A percentile compares a stretch with the other conserved stretches of the same genome.
Evolutionary conservation across 2,329 filamentous ascomycete genomes (phyloP).

Genomic region (Epichloe baconii): DNA sequence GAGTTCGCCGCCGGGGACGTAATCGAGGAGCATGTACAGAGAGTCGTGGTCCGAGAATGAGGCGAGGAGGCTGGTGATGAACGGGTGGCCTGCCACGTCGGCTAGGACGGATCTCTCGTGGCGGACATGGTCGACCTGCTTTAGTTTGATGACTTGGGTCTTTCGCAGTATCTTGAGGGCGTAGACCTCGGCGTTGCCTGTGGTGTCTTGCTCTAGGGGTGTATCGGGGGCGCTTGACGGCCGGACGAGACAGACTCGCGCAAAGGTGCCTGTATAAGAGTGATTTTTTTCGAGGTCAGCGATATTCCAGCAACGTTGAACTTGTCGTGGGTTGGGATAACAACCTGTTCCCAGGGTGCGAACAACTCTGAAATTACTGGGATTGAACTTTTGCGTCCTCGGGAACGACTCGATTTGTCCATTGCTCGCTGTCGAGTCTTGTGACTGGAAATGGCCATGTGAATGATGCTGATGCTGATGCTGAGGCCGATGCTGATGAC

Average conservation of each 20-base stretch:
- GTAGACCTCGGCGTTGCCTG: slow-evolving; percentile 41
- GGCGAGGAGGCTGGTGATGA: slow-evolving; percentile 66
- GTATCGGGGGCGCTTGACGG: slow-evolving; percentile 36
- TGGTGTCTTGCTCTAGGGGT: slow-evolving; percentile 19
- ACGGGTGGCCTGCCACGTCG: slow-evolving; percentile 67
- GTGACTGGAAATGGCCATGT: not conserved
- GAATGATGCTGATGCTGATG: not conserved
- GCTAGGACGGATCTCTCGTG: slow-evolving; percentile 70
- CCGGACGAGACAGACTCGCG: slow-evolving; percentile 66
- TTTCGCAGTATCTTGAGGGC: slow-evolving; percentile 70
- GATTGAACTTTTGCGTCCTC: slow-evolving; percentile 18
- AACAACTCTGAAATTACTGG: slow-evolving; percentile 54
- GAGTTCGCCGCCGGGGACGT: slow-evolving; percentile 71
- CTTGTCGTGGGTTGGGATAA: not conserved
- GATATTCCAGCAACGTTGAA: too few relatives aligned
- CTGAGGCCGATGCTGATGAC: not conserved
- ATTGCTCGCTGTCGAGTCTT: not conserved
- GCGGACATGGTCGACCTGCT: slow-evolving; percentile 77
- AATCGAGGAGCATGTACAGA: slow-evolving; percentile 73
- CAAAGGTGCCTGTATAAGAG: slow-evolving; percentile 54
- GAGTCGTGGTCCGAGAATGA: slow-evolving; percentile 71
- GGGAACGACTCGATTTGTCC: slow-evolving; percentile 11
- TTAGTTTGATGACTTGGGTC: slow-evolving; percentile 62
- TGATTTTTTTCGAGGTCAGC: not conserved
- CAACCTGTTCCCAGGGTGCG: slow-evolving; percentile 64